Conservation (phyloP, 2,329 filamentous ascomycete genomes). For the Sporothrix pallida region DNA sequence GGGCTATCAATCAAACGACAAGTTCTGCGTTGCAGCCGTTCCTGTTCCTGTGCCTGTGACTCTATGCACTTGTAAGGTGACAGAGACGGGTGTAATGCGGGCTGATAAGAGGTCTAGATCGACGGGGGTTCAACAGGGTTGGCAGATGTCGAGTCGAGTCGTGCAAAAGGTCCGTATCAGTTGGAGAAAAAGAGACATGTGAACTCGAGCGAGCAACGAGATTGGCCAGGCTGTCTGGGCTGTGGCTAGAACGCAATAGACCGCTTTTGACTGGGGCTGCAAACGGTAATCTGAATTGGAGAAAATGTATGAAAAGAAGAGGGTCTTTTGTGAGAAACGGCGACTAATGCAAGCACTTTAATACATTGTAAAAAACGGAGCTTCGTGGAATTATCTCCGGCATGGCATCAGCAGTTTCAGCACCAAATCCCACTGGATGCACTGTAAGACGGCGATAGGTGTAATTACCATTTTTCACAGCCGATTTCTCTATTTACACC, state of each 20-base stretch:
- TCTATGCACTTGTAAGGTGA: neutral
- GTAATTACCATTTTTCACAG: no score
- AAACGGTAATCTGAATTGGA: neutral
- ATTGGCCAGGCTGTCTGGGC: neutral
- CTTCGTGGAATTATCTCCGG: neutral
- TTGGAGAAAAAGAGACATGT: slow-evolving; percentile 16
- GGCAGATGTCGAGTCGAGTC: slow-evolving; percentile 1
- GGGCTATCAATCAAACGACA: neutral
- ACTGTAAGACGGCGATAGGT: no score
- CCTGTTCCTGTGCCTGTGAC: neutral
- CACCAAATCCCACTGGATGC: no score
- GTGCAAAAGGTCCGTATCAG: neutral
- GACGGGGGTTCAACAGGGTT: neutral
- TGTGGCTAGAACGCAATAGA: neutral
- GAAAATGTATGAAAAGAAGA: neutral
- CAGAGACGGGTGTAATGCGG: neutral
- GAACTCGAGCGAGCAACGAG: slow-evolving; percentile 16
- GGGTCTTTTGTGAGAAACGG: neutral
- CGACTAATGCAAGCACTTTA: neutral
- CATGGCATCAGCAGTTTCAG: no score
- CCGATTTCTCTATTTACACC: no score
- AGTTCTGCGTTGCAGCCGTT: slow-evolving; percentile 23
- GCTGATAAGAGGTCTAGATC: slow-evolving; percentile 22
- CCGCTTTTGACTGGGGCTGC: no score
- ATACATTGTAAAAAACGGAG: neutral